These are phyloP conservation scores for Phaeosphaeriaceae sp. DNA, from an alignment of 2,329 filamentous ascomycete species.

Conservation along the genomic window DNA sequence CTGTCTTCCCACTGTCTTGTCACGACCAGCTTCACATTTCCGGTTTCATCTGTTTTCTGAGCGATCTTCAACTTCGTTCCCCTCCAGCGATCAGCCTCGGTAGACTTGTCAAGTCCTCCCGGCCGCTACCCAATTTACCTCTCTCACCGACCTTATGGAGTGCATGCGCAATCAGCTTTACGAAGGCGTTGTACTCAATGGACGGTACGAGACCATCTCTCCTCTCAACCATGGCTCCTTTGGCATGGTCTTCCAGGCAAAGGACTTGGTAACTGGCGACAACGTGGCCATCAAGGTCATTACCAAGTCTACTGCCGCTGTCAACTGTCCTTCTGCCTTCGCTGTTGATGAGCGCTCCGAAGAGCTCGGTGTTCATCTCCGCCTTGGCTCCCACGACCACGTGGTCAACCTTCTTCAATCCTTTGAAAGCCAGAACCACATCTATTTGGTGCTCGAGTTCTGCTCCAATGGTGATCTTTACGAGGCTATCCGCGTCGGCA, in stretches of 20 bases:
- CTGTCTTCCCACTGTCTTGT: slow-evolving; percentile 44
- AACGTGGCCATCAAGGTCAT: slow-evolving; percentile 95
- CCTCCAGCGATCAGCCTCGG: slow-evolving; percentile 37
- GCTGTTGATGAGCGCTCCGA: slow-evolving; percentile 83
- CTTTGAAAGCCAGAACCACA: slow-evolving; percentile 89
- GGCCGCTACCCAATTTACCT: slow-evolving; percentile 27
- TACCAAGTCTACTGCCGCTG: slow-evolving; percentile 75
- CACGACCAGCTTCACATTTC: slow-evolving; percentile 34
- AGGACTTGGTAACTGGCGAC: slow-evolving; percentile 76
- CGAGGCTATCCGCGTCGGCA: slow-evolving; percentile 89
- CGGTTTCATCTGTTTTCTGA: slow-evolving; percentile 25
- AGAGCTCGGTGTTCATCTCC: slow-evolving; percentile 79
- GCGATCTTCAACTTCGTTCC: slow-evolving; percentile 23
- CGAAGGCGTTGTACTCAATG: slow-evolving; percentile 80
- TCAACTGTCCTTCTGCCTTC: slow-evolving; percentile 67
- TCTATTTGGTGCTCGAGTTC: slow-evolving; percentile 93
- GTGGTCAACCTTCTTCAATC: slow-evolving; percentile 91
- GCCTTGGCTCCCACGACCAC: slow-evolving; percentile 81
- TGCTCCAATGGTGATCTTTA: slow-evolving; percentile 96
- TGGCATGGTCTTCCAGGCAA: slow-evolving; percentile 96
- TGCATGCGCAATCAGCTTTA: slow-evolving; percentile 85
- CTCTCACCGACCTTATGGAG: slow-evolving; percentile 65
- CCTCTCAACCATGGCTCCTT: slow-evolving; percentile 99
- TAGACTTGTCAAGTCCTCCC: slow-evolving; percentile 45
- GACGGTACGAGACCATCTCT: slow-evolving; percentile 88